phyloP scores from a whole-genome alignment of 2,329 filamentous ascomycete species.

The Colletotrichum endophyticum region DNA sequence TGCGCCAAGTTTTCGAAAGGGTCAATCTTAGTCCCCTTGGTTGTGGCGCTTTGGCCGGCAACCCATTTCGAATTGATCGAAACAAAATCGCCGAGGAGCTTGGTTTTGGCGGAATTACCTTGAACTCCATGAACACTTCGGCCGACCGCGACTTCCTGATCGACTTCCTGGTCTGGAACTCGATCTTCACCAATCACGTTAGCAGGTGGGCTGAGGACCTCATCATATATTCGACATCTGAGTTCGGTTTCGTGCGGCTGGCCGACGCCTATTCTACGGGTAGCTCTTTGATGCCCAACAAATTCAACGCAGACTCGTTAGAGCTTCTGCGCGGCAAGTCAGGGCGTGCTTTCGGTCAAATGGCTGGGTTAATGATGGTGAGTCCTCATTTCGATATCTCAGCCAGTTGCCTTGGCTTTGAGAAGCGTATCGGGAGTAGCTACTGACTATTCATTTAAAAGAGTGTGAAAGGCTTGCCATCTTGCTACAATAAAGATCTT shows the following conservation, averaged over 20 bases:
- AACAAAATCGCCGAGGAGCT: conserved; percentile 60
- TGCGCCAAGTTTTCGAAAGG: conserved; percentile 26
- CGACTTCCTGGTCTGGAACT: conserved; percentile 74
- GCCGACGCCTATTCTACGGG: conserved; percentile 28
- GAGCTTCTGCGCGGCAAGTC: conserved; percentile 34
- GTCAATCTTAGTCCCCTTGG: conserved; percentile 29
- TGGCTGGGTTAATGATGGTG: conserved; percentile 66
- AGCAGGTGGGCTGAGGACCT: conserved; percentile 76
- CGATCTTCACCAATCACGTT: conserved; percentile 73
- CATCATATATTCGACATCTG: conserved; percentile 54
- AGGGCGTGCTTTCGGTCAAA: conserved; percentile 46
- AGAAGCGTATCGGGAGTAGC: conserved; percentile 28
- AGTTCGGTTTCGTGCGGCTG: conserved; percentile 26
- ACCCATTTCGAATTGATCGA: conserved; percentile 33
- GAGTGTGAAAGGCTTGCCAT: conserved; percentile 67
- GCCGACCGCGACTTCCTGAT: conserved; percentile 76
- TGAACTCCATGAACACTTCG: conserved; percentile 74
- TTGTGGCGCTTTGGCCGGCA: conserved; percentile 28
- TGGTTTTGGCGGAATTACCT: conserved; percentile 71
- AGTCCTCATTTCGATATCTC: conserved; percentile 28
- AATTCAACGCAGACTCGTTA: conserved; percentile 26
- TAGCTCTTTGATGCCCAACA: conserved; percentile 25
- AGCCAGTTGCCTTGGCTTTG: conserved; percentile 19
- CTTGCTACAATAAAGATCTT: conserved; percentile 79
- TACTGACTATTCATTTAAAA: conserved; percentile 29